Evolutionary conservation across 768 basidiomycete genomes (phyloP).

Genomic region (Inosperma sp.): DNA sequence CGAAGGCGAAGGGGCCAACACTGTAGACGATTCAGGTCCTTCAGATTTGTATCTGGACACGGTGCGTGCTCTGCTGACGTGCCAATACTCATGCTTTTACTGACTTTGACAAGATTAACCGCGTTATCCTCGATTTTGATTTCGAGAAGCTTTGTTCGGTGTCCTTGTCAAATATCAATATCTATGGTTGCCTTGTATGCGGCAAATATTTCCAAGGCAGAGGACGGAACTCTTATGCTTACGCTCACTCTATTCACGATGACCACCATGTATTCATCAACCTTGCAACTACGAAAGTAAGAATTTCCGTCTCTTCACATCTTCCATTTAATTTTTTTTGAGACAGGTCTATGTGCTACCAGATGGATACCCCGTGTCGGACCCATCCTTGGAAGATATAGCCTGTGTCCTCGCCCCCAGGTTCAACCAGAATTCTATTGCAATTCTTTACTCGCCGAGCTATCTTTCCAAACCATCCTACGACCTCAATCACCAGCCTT

Average conservation of each 20-base stretch:
- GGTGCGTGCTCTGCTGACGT: slow-evolving; percentile 43
- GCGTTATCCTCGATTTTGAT: slow-evolving; percentile 91
- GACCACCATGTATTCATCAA: slow-evolving; percentile 99
- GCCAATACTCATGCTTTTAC: slow-evolving; percentile 8
- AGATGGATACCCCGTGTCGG: slow-evolving; percentile 93
- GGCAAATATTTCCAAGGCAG: slow-evolving; percentile 99
- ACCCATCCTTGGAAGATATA: slow-evolving; percentile 96
- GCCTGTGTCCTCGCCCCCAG: slow-evolving; percentile 82
- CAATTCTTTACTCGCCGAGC: slow-evolving; percentile 51
- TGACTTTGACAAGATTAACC: slow-evolving; percentile 64
- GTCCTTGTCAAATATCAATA: slow-evolving; percentile 93
- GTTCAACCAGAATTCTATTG: slow-evolving; percentile 63
- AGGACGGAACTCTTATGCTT: slow-evolving; percentile 90
- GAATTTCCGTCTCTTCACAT: slow-evolving; percentile 18
- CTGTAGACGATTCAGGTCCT: slow-evolving; percentile 40
- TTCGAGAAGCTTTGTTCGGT: slow-evolving; percentile 99
- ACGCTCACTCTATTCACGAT: slow-evolving; percentile 94
- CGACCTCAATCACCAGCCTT: slow-evolving; percentile 76
- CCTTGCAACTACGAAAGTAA: slow-evolving; percentile 86
- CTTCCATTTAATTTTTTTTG: slow-evolving; percentile 13
- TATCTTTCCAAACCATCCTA: slow-evolving; percentile 73
- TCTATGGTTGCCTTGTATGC: slow-evolving; percentile 95
- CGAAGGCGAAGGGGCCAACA: slow-evolving; percentile 30
- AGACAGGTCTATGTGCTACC: slow-evolving; percentile 91
- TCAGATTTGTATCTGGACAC: slow-evolving; percentile 95